Conservation (phyloP, 257 asterid genomes). For the Solanum dulcamara region DNA sequence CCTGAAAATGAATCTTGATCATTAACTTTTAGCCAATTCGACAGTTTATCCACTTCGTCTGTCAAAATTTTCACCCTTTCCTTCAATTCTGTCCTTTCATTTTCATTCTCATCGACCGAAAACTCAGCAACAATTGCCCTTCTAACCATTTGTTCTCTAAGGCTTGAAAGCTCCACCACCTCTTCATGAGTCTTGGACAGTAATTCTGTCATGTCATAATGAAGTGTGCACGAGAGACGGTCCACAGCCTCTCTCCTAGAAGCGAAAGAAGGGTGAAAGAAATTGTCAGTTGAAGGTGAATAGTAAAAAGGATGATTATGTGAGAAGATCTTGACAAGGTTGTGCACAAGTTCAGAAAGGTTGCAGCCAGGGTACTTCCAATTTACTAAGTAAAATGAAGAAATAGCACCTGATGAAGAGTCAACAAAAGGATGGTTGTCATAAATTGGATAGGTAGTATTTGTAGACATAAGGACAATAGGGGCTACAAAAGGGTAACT, state of each 20-base stretch:
- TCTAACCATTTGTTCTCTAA: constrained; percentile 13
- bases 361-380: constrained; percentile 29
- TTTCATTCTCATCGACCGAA: constrained; percentile 5
- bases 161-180: constrained; percentile 12
- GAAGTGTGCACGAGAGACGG: constrained; percentile 19
- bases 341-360: constrained; percentile 35
- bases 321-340: constrained; percentile 29
- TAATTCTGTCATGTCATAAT: constrained; percentile 20
- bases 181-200: constrained; percentile 13
- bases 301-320: constrained; percentile 32
- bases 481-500: constrained; percentile 49
- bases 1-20: neutral
- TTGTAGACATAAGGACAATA: constrained; percentile 14
- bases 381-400: constrained; percentile 23
- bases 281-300: neutral
- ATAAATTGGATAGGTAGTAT: constrained; percentile 6
- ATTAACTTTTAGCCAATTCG: constrained; percentile 34
- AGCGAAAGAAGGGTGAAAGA: constrained; percentile 15
- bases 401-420: constrained; percentile 37
- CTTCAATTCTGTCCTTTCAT: constrained; percentile 19
- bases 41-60: constrained; percentile 27
- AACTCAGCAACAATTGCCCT: constrained; percentile 7
- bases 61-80: constrained; percentile 7
- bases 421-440: constrained; percentile 40
- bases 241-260: constrained; percentile 48